phyloP scores from a whole-genome alignment of 2,329 filamentous ascomycete genomes.

The Anisogramma anomala region DNA sequence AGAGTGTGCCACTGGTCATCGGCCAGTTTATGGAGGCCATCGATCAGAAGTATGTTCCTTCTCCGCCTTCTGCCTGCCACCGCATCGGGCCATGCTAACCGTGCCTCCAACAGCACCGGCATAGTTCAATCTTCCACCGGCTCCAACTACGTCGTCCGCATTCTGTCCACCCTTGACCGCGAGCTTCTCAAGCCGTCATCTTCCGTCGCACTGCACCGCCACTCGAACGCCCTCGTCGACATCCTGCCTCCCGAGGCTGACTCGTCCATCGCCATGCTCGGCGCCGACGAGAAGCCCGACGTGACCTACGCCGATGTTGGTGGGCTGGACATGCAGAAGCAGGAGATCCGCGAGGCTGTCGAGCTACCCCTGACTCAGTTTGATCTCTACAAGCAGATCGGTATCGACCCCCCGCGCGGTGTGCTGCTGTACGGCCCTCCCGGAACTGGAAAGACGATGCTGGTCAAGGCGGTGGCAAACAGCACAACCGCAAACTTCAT shows the following conservation, averaged over 20 bases:
- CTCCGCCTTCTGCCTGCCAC: constrained; percentile 6
- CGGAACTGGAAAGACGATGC: constrained; percentile 92
- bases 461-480: constrained; percentile 97
- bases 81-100: constrained; percentile 6
- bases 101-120: constrained; percentile 56
- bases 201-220: constrained; percentile 91
- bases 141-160: constrained; percentile 97
- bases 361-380: constrained; percentile 96
- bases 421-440: constrained; percentile 93
- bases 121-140: constrained; percentile 98
- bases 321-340: constrained; percentile 98
- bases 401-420: constrained; percentile 93
- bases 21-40: constrained; percentile 99
- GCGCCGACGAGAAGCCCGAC: constrained; percentile 92
- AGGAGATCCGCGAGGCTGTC: constrained; percentile 95
- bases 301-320: constrained; percentile 97
- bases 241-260: constrained; percentile 98
- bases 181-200: constrained; percentile 97
- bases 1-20: constrained; percentile 94
- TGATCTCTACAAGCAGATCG: constrained; percentile 97
- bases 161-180: constrained; percentile 94
- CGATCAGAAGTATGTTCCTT: constrained; percentile 73
- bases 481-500: constrained; percentile 98
- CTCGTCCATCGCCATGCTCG: constrained; percentile 97
- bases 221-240: constrained; percentile 96